Percentiles rank a stretch among this genome's conserved stretches.
phyloP scores from a whole-genome alignment of 148 eudicot genomes.

The Gaultheria prostrata region DNA sequence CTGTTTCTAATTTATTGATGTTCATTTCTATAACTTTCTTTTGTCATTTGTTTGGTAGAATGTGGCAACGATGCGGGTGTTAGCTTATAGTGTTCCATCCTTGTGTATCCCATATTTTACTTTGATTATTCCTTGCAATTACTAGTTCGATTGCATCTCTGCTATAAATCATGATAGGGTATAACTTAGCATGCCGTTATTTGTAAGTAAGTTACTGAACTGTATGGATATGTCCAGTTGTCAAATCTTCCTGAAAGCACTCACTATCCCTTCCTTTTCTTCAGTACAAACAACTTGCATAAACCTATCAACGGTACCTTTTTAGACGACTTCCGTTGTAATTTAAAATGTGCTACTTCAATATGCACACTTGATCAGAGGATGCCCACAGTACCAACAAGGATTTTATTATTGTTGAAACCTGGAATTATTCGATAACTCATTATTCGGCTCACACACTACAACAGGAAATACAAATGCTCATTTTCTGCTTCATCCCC shows the following conservation, averaged over 20 bases:
- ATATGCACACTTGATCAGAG: too few species aligned
- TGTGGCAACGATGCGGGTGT: background rate
- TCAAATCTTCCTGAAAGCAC: too few species aligned
- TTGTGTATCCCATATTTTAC: background rate
- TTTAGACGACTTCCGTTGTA: background rate
- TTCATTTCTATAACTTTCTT: background rate
- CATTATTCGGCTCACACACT: background rate
- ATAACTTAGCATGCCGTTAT: background rate
- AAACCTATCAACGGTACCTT: background rate
- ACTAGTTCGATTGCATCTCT: background rate
- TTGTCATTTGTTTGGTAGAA: background rate
- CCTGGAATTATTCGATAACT: background rate
- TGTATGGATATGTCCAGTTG: background rate
- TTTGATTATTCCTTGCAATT: background rate
- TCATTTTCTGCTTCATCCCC: background rate
- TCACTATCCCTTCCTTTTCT: too few species aligned
- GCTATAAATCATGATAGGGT: background rate
- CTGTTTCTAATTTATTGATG: background rate
- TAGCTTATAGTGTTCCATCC: background rate
- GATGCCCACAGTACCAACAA: too few species aligned
- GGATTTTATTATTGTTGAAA: background rate
- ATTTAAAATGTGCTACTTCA: too few species aligned
- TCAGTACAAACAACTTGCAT: background rate
- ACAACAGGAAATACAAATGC: background rate
- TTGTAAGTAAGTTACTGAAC: background rate